Percentiles rank a stretch among this genome's conserved stretches.
Evolutionary conservation across 768 basidiomycete species (phyloP).

Genomic region (Leucocoprinus sp.): DNA sequence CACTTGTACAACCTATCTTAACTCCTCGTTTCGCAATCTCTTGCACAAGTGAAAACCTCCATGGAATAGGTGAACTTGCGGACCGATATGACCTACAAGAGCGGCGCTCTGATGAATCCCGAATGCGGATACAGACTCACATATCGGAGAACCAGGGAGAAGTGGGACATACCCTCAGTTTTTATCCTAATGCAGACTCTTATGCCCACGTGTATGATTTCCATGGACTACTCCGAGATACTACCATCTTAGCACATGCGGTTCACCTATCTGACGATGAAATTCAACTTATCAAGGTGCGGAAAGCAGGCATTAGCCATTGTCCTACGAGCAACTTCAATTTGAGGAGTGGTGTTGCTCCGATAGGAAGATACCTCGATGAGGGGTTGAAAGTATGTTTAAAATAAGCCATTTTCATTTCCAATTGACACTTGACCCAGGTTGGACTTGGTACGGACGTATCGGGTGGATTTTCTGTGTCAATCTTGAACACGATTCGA

Average conservation of each 20-base stretch:
- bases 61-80: slow-evolving; percentile 54
- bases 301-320: slow-evolving; percentile 75
- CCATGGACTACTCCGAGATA: slow-evolving; percentile 62
- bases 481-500: slow-evolving; percentile 69
- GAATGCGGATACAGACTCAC: slow-evolving; percentile 84
- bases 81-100: neutral
- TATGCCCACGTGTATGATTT: slow-evolving; percentile 83
- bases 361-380: slow-evolving; percentile 74
- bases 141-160: slow-evolving; percentile 80
- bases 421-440: slow-evolving; percentile 27
- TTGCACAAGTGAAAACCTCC: slow-evolving; percentile 66
- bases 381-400: slow-evolving; percentile 69
- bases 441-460: slow-evolving; percentile 94
- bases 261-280: slow-evolving; percentile 73
- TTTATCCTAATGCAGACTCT: slow-evolving; percentile 56
- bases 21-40: slow-evolving; percentile 97
- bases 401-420: neutral
- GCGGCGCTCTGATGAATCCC: slow-evolving; percentile 32
- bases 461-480: slow-evolving; percentile 79
- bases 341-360: slow-evolving; percentile 77
- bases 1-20: slow-evolving; percentile 80
- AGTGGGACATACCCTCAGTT: slow-evolving; percentile 49
- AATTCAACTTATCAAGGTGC: slow-evolving; percentile 56
- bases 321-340: slow-evolving; percentile 95
- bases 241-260: slow-evolving; percentile 86